Base-by-base conservation (phyloP, 1,139 yeast species). In the Eremothecium gossypii region DNA sequence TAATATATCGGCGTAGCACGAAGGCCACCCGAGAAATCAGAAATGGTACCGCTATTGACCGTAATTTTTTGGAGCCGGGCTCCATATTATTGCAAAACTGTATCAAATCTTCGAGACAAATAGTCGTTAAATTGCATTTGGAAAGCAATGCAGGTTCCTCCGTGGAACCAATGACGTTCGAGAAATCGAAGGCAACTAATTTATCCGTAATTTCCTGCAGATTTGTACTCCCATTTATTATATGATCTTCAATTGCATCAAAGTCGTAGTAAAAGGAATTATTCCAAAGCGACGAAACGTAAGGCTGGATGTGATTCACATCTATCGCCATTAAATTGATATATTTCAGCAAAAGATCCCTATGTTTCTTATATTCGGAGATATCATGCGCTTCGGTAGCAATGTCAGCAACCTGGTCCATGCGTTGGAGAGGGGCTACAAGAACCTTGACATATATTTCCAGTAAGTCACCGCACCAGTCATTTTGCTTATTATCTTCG, bases 261-360 rank as follows among this genome's bases (percentile, higher is more conserved):
- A 68, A 60, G 30, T 68, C 66, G 54, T 76, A 78, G 11, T 77
- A 57, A 45, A 71, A 73, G 2, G 85, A 78, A 12, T 70, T 61
- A 1, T 60, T 53, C 70, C 77, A 75, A 2, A 75, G 48, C 1
- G 65, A 54, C 2, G 67, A 57, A 3, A 80, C 58, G 38, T 77
- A 70, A 9, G 64, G 65, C 14, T 67, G 65, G 27, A 79, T 50
- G 38, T 69, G 59, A 2, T 52, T 52, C 5, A 61, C 51, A 5
- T 55, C 48, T 8, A 64, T 43, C 3, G 60, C 49, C 0, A 53
- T 50, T 12, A 61, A 56, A 1, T 55, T 51, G 3, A 66, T 50
- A 29, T 61, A 57, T 2, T 75, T 71, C 3, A 79, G 49, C 1
- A 83, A 58, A 1, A 71, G 49, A 0, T 52, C 49, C 33, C 73